Percentiles rank a stretch among this genome's conserved stretches.
Evolutionary conservation across 2,329 filamentous ascomycete species (phyloP).

Genomic region (Zymoseptoria passerinii): DNA sequence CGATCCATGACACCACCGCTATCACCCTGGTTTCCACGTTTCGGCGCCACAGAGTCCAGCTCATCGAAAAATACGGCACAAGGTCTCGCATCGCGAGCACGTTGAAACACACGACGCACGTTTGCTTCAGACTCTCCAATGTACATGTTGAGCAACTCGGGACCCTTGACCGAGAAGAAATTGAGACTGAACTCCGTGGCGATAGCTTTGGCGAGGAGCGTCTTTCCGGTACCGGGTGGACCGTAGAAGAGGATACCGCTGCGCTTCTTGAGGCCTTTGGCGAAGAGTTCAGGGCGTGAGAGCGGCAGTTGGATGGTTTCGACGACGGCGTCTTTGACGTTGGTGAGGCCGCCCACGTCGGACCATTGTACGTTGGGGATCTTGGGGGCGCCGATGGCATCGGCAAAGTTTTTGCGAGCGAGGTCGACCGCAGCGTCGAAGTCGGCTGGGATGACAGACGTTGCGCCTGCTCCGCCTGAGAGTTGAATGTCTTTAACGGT

Average conservation of each 20-base stretch:
- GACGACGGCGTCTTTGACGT: conserved; percentile 94
- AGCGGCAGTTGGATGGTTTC: conserved; percentile 94
- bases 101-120: conserved; percentile 79
- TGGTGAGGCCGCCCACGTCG: conserved; percentile 84
- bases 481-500: conserved; percentile 78
- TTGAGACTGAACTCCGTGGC: conserved; percentile 90
- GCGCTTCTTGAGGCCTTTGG: conserved; percentile 96
- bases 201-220: conserved; percentile 84
- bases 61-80: conserved; percentile 94
- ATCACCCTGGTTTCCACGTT: conserved; percentile 93
- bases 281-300: conserved; percentile 85
- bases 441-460: conserved; percentile 71
- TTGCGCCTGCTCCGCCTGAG: conserved; percentile 71
- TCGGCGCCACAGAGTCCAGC: conserved; percentile 86
- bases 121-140: conserved; percentile 92
- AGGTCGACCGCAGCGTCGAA: conserved; percentile 92
- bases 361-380: conserved; percentile 96
- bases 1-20: conserved; percentile 97
- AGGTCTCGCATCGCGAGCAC: conserved; percentile 74
- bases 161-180: conserved; percentile 90
- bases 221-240: conserved; percentile 85
- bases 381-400: conserved; percentile 93
- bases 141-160: conserved; percentile 90
- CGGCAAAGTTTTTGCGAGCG: conserved; percentile 94
- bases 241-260: conserved; percentile 90